These are phyloP conservation scores for Vitis hybrid DNA, from an alignment of 177 flowering plant genomes.

Conservation along the genomic window DNA sequence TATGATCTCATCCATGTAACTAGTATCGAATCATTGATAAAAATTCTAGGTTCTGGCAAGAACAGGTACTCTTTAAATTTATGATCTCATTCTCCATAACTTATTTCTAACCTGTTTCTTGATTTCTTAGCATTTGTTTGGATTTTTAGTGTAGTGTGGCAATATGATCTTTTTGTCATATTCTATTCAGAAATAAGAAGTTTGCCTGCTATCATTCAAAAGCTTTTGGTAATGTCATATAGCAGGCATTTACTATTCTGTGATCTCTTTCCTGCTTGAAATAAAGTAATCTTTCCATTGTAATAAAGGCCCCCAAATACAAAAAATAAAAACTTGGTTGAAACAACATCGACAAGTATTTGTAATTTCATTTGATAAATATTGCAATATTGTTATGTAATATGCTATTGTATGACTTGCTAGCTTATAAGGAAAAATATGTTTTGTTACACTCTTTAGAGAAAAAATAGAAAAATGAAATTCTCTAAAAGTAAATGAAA, in stretches of 20 bases:
- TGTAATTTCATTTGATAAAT: too few species aligned
- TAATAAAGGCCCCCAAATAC: neutral
- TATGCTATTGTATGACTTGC: too few species aligned
- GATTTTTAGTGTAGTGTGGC: too few species aligned
- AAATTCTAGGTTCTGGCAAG: slow-evolving; percentile 52
- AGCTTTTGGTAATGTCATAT: neutral
- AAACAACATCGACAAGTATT: too few species aligned
- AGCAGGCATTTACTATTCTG: neutral
- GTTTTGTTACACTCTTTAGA: too few species aligned
- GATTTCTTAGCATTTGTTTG: too few species aligned
- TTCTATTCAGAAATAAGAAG: neutral
- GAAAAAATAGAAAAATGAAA: too few species aligned
- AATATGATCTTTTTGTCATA: too few species aligned
- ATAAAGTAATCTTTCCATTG: neutral
- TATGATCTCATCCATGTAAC: slow-evolving; percentile 85
- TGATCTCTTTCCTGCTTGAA: neutral
- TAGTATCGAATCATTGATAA: slow-evolving; percentile 70
- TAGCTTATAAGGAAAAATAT: too few species aligned
- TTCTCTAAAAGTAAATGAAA: too few species aligned
- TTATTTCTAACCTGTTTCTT: neutral
- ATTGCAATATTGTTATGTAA: too few species aligned
- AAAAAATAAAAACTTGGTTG: neutral
- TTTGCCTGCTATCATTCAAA: neutral
- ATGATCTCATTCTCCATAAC: neutral
- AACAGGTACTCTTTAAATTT: slow-evolving; percentile 53